Percentiles rank a stretch among this genome's conserved stretches.
These are phyloP conservation scores for Dictyostelium brefeldianum DNA, from an alignment of 78 protist species.

Conservation along the genomic window DNA sequence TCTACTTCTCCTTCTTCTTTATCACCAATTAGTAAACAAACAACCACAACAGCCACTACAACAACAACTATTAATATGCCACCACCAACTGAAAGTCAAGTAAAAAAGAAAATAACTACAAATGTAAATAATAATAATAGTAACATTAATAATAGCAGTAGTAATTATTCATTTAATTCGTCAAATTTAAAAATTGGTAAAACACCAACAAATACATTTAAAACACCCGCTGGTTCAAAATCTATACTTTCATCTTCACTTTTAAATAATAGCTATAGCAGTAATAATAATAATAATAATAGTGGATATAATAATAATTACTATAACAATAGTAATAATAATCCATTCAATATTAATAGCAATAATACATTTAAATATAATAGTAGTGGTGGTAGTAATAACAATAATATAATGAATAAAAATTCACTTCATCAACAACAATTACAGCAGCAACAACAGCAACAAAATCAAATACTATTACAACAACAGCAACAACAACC, in stretches of 20 bases:
- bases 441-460: not conserved
- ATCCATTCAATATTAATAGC: not conserved
- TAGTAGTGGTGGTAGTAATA: not conserved
- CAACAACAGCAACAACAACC: not conserved
- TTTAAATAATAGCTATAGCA: not conserved
- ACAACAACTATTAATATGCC: not conserved
- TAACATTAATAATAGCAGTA: not conserved
- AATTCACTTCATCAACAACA: too few species aligned
- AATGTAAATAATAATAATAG: not conserved
- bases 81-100: not conserved
- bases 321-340: not conserved
- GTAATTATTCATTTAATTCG: not conserved
- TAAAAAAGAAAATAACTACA: not conserved
- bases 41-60: not conserved
- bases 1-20: too few species aligned
- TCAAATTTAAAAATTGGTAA: not conserved
- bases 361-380: conserved; percentile 4
- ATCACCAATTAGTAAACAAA: not conserved
- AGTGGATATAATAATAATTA: not conserved
- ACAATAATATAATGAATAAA: not conserved
- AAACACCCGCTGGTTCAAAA: not conserved
- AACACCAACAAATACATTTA: not conserved
- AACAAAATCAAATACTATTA: not conserved
- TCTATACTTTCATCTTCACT: not conserved
- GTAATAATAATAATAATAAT: not conserved